These are phyloP conservation scores for Pythium pectinolyticum DNA, from an alignment of 352 stramenopile species.

Conservation along the genomic window DNA sequence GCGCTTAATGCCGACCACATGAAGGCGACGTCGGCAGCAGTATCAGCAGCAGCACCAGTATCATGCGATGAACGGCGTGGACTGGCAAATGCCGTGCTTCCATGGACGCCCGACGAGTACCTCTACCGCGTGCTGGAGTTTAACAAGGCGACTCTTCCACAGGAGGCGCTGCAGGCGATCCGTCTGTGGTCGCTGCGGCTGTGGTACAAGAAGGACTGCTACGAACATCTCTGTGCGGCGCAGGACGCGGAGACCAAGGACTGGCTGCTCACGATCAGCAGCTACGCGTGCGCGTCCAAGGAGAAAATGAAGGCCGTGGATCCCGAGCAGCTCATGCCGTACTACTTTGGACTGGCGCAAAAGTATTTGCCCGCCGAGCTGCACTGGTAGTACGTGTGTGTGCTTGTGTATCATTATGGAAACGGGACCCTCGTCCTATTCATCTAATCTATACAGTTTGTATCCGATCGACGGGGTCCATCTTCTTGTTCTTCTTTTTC, in stretches of 20 bases:
- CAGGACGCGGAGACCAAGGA: conserved; percentile 66
- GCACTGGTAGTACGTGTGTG: conserved; percentile 44
- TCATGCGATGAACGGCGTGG: no score
- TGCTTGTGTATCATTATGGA: conserved; percentile 17
- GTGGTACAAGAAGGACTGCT: conserved; percentile 62
- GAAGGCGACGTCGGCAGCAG: conserved; percentile 8
- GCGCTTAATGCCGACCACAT: conserved; percentile 63
- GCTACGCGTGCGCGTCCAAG: conserved; percentile 42
- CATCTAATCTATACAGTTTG: no score
- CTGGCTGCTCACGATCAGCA: conserved; percentile 52
- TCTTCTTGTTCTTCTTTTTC: neutral
- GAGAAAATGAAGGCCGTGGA: conserved; percentile 37
- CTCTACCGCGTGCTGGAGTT: conserved; percentile 60
- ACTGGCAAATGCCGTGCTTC: conserved; percentile 51
- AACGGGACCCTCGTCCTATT: no score
- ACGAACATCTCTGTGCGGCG: conserved; percentile 43
- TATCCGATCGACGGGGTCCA: no score
- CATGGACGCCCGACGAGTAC: conserved; percentile 83
- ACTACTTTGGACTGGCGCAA: conserved; percentile 64
- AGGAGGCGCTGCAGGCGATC: conserved; percentile 59
- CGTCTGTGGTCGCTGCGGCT: conserved; percentile 78
- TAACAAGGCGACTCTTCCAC: conserved; percentile 62
- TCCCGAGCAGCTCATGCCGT: conserved; percentile 47
- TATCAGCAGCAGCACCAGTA: neutral
- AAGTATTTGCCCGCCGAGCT: conserved; percentile 74